Base-by-base conservation (phyloP, 2,329 filamentous ascomycete genomes). In the Dendryphion nanum region DNA sequence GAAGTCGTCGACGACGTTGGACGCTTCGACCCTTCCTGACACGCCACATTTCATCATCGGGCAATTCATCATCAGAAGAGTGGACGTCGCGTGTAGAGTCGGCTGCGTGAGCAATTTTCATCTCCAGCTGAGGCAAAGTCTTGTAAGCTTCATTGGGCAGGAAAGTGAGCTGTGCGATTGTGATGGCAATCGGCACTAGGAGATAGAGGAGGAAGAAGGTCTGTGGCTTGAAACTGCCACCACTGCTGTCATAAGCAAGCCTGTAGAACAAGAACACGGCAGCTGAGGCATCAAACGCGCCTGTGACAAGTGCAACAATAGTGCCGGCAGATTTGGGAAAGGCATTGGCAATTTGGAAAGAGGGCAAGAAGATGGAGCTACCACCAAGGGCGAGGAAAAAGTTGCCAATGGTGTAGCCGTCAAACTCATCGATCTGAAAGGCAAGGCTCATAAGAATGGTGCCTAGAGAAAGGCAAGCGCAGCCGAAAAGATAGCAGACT, bases 341-440 rank as follows among this genome's bases (percentile, higher is more conserved):
- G 3, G 87, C 82, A 62, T 93, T 93, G 26, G 86, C 89, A 26
- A 93, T 77, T 60, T 93, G 87, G 64, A 91, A 91, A 3, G 84
- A 86, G 6, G 86, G 83, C 40, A 93, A 87, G 64, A 89, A 93
- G 35, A 87, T 79, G 53, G 89, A 90, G 2, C 86, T 85, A 0
- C 87, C 88, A 15, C 86, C 88, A 2, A 91, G 73, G 1, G 86
- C 85, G 6, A 93, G 74, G 38, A 88, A 80, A 16, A 90, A 71
- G 62, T 91, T 90, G 13, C 85, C 86, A 4, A 79, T 70, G 15
- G 88, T 77, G 54, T 85, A 83, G 13, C 61, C 62, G 40, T 67
- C 63, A 40, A 66, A 65, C 23, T 57, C 45, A 13, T 48, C 51
- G 33, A 66, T 55, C 42, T 57, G 55, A 35, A 61, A 62, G 19